A percentile compares a stretch with the other conserved stretches of the same genome.
Conservation (phyloP, 1,284 basidiomycete species). For the Sphaerobolus stellatus region DNA sequence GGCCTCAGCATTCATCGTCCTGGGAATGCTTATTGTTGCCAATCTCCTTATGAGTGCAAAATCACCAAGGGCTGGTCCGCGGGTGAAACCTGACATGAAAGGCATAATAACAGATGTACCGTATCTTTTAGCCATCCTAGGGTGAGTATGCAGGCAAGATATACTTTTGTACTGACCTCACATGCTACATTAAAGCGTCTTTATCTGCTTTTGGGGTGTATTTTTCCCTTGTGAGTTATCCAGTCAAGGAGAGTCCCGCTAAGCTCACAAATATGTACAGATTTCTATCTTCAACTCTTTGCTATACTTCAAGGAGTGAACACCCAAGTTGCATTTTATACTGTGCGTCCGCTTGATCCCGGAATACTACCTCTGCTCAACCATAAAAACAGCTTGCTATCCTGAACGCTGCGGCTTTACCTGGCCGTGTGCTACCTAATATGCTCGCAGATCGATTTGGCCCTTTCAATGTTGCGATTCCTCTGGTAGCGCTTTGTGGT, state of each 20-base stretch:
- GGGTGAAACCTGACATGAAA: background rate
- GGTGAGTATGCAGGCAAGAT: no score
- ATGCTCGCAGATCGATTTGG: slow-evolving; percentile 37
- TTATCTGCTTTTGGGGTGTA: background rate
- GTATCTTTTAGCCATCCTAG: slow-evolving; percentile 17
- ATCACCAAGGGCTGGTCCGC: background rate
- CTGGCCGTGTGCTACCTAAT: slow-evolving; percentile 39
- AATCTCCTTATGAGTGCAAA: slow-evolving; percentile 12
- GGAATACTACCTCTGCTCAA: slow-evolving; percentile 2
- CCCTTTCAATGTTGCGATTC: slow-evolving; percentile 41
- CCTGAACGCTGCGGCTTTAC: slow-evolving; percentile 40
- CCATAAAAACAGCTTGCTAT: slow-evolving; percentile 34
- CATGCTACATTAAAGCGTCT: background rate
- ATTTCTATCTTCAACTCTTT: slow-evolving; percentile 27
- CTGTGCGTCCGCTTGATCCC: slow-evolving; percentile 23
- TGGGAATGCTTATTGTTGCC: slow-evolving; percentile 1
- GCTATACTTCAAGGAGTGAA: slow-evolving; percentile 20
- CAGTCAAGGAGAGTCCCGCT: background rate
- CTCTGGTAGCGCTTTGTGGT: slow-evolving; percentile 25
- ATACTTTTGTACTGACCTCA: no score
- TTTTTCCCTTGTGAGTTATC: background rate
- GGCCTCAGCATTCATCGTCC: background rate
- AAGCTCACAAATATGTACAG: background rate
- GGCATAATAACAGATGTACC: slow-evolving; percentile 21
- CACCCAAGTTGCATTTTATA: slow-evolving; percentile 39